Conservation (phyloP, 768 basidiomycete genomes). For the Cystobasidium ongulense region DNA sequence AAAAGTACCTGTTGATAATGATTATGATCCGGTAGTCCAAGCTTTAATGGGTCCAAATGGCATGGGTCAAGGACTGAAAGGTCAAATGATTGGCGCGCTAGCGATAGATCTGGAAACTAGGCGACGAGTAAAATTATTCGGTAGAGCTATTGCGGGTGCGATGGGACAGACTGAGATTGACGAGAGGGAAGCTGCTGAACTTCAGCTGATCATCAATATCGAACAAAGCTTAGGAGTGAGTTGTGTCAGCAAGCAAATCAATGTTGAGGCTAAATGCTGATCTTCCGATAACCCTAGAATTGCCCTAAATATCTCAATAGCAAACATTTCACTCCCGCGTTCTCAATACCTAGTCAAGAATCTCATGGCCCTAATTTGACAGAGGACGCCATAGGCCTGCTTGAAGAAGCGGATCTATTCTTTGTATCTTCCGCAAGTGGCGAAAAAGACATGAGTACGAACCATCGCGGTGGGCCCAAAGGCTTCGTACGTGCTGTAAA, state of each 20-base stretch:
- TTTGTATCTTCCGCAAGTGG: not conserved
- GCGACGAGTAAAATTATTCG: slow-evolving; percentile 27
- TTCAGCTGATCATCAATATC: slow-evolving; percentile 19
- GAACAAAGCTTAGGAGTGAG: slow-evolving; percentile 18
- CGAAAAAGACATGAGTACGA: slow-evolving; percentile 27
- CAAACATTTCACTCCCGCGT: slow-evolving; percentile 20
- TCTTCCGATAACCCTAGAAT: slow-evolving; percentile 11
- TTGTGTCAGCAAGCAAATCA: not conserved
- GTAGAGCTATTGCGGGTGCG: not conserved
- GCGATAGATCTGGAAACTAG: slow-evolving; percentile 21
- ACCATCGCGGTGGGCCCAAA: slow-evolving; percentile 31
- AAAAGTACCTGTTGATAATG: slow-evolving; percentile 10
- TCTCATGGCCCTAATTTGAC: not conserved
- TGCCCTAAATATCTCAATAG: slow-evolving; percentile 35
- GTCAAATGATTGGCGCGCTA: slow-evolving; percentile 20
- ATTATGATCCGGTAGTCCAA: slow-evolving; percentile 19
- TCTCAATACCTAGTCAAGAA: not conserved
- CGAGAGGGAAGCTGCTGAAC: not conserved
- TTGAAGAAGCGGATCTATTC: slow-evolving; percentile 6
- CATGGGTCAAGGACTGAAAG: not conserved
- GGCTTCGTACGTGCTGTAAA: slow-evolving; percentile 28
- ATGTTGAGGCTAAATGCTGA: not conserved
- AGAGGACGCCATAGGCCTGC: slow-evolving; percentile 22
- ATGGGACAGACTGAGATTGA: not conserved
- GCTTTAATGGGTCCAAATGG: slow-evolving; percentile 2